These are phyloP conservation scores for Penicillium robsamsonii DNA, from an alignment of 495 filamentous ascomycete genomes.

Conservation along the genomic window DNA sequence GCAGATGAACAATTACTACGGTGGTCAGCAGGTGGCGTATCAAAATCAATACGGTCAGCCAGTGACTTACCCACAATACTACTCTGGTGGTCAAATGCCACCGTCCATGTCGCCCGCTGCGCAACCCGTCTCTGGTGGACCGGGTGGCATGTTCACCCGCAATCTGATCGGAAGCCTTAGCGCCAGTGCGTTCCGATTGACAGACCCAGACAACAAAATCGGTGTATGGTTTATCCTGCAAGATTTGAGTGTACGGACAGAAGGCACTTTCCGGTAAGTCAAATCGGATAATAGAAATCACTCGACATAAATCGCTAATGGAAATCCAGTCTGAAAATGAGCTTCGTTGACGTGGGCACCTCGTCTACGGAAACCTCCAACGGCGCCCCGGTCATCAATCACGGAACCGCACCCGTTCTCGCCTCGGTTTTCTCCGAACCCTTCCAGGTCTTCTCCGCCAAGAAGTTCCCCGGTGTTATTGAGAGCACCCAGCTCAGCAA, in stretches of 20 bases:
- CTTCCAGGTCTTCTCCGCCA: conserved; percentile 93
- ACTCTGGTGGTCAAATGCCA: conserved; percentile 35
- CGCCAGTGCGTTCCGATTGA: conserved; percentile 84
- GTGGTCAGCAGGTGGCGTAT: conserved; percentile 37
- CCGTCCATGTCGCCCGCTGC: conserved; percentile 39
- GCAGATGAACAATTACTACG: conserved; percentile 44
- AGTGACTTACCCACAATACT: conserved; percentile 42
- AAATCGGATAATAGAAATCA: not conserved
- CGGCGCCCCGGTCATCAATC: conserved; percentile 60
- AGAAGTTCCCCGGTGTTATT: conserved; percentile 97
- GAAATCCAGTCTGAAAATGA: conserved; percentile 60
- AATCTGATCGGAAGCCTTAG: conserved; percentile 93
- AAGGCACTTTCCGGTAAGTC: conserved; percentile 82
- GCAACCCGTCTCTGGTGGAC: conserved; percentile 46
- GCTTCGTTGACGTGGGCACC: conserved; percentile 80
- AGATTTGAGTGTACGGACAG: conserved; percentile 90
- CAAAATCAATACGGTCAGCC: conserved; percentile 45
- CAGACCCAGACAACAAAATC: conserved; percentile 76
- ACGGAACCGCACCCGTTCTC: conserved; percentile 76
- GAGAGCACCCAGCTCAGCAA: conserved; percentile 93
- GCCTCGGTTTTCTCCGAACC: conserved; percentile 84
- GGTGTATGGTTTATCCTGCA: conserved; percentile 98
- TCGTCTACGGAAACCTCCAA: conserved; percentile 34
- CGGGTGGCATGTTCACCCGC: conserved; percentile 89
- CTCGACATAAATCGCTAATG: conserved; percentile 3